These are phyloP conservation scores for Amaranthus cruentus DNA, from an alignment of 148 eudicot species.

Conservation along the genomic window DNA sequence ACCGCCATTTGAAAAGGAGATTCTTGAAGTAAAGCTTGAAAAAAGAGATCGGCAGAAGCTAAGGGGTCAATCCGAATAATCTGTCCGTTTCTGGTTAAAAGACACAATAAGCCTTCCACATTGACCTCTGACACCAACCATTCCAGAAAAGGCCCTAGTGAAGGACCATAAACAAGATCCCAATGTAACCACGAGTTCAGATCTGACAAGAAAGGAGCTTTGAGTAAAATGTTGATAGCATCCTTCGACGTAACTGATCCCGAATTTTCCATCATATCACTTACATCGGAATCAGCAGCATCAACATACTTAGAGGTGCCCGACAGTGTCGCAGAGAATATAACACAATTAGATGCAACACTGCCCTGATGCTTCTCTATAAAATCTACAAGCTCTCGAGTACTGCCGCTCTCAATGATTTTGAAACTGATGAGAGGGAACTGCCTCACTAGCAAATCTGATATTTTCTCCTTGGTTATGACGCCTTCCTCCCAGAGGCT, in stretches of 20 bases:
- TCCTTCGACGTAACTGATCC: conserved; percentile 51
- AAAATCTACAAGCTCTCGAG: conserved; percentile 28
- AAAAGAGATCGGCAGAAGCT: conserved; percentile 63
- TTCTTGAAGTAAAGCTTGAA: conserved; percentile 62
- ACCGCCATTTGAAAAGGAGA: conserved; percentile 76
- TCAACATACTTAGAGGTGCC: conserved; percentile 26
- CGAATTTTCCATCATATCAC: conserved; percentile 18
- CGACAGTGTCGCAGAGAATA: conserved; percentile 68
- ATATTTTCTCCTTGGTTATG: conserved; percentile 47
- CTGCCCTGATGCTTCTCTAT: conserved; percentile 35
- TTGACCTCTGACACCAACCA: conserved; percentile 72
- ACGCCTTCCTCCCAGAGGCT: conserved; percentile 47
- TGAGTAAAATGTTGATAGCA: conserved; percentile 57
- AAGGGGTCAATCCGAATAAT: conserved; percentile 67
- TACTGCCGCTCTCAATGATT: conserved; percentile 32
- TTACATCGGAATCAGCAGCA: conserved; percentile 24
- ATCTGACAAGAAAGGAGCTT: conserved; percentile 79
- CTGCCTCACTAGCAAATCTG: conserved; percentile 60
- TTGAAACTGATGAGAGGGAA: conserved; percentile 62
- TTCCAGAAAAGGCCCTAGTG: conserved; percentile 75
- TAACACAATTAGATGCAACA: conserved; percentile 35
- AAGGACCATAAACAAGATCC: conserved; percentile 70
- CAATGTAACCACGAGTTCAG: conserved; percentile 72
- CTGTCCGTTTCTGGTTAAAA: conserved; percentile 65
- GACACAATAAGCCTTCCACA: conserved; percentile 55